Conservation (phyloP, 352 stramenopile genomes). For the Phytophthora cactorum region DNA sequence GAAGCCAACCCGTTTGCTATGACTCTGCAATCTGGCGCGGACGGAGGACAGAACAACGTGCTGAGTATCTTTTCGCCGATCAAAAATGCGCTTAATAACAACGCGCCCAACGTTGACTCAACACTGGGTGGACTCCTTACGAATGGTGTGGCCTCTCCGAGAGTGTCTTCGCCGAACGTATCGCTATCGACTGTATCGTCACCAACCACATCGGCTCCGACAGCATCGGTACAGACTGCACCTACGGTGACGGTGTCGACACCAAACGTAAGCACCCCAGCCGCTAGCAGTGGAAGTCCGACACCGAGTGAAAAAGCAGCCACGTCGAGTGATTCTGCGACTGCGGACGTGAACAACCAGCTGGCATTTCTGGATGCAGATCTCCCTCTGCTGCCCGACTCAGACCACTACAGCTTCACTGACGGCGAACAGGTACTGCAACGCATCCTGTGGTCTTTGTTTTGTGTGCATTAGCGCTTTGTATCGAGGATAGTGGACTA, state of each 20-base stretch:
- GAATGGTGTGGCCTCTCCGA: conserved; percentile 23
- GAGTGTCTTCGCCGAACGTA: background rate
- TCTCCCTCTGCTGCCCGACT: conserved; percentile 69
- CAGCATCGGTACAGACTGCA: conserved; percentile 10
- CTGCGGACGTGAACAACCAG: conserved; percentile 31
- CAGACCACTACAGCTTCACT: conserved; percentile 72
- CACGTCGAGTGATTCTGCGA: conserved; percentile 5
- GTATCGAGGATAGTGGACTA: conserved; percentile 23
- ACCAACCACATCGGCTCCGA: conserved; percentile 7
- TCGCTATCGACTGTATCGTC: conserved; percentile 8
- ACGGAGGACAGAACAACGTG: conserved; percentile 56
- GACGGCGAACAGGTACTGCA: conserved; percentile 80
- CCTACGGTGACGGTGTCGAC: conserved; percentile 15
- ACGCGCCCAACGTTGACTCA: conserved; percentile 19
- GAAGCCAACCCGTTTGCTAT: conserved; percentile 41
- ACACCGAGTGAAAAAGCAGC: conserved; percentile 2
- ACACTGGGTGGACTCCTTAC: conserved; percentile 36
- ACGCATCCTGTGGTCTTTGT: conserved; percentile 16
- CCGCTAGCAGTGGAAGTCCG: conserved; percentile 5
- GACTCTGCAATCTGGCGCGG: conserved; percentile 37
- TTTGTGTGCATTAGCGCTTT: conserved; percentile 4
- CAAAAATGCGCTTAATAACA: conserved; percentile 30
- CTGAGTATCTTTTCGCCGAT: conserved; percentile 81
- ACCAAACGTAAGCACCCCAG: conserved; percentile 2
- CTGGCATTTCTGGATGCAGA: conserved; percentile 82